These are phyloP conservation scores for Aureobasidium namibiae DNA, from an alignment of 2,329 filamentous ascomycete species.

Conservation along the genomic window DNA sequence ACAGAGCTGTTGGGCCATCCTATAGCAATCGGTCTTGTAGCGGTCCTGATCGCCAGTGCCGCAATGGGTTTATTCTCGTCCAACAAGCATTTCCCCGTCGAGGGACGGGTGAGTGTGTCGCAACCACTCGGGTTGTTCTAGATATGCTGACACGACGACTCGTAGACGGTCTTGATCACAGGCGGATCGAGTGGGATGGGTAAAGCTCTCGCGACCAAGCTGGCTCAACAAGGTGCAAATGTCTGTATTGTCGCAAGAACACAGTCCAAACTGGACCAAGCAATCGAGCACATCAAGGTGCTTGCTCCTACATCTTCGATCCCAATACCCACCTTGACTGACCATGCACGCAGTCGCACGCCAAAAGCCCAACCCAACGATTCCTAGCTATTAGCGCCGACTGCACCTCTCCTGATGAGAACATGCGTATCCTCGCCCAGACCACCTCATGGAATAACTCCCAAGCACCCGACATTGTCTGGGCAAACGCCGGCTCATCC, in stretches of 20 bases:
- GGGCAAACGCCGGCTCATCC: conserved; percentile 76
- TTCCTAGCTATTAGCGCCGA: conserved; percentile 83
- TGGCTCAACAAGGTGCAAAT: conserved; percentile 77
- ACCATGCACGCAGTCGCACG: background rate
- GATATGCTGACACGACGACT: conserved; percentile 4
- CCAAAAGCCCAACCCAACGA: conserved; percentile 46
- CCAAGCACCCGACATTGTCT: conserved; percentile 71
- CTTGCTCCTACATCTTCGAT: conserved; percentile 12
- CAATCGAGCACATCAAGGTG: conserved; percentile 59
- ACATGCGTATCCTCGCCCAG: conserved; percentile 60
- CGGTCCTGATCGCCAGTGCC: conserved; percentile 29
- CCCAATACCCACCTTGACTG: background rate
- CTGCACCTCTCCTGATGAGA: conserved; percentile 62
- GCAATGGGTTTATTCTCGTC: conserved; percentile 61
- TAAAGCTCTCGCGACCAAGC: conserved; percentile 60
- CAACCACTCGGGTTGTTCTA: background rate
- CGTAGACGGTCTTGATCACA: conserved; percentile 77
- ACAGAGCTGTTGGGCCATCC: background rate
- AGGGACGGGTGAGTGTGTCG: conserved; percentile 59
- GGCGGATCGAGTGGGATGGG: conserved; percentile 93
- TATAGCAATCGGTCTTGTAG: background rate
- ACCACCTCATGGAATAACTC: conserved; percentile 72
- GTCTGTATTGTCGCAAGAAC: conserved; percentile 78
- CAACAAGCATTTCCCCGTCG: conserved; percentile 73
- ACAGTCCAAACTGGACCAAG: conserved; percentile 61